These are phyloP conservation scores for Warburgia ugandensis DNA, from an alignment of 164 flowering plant species.

Conservation along the genomic window DNA sequence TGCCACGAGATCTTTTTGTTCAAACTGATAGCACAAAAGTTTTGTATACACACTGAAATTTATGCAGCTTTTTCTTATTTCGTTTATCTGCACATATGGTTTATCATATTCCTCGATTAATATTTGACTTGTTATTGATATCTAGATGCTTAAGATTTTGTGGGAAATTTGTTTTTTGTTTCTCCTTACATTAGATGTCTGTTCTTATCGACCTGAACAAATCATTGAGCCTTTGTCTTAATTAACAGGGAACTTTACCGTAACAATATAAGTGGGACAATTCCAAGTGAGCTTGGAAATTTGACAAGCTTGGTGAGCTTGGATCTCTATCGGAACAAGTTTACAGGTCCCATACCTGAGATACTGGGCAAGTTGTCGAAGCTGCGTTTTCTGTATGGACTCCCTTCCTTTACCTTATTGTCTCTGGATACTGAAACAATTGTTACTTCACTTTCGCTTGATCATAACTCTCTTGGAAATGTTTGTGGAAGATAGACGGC, in stretches of 20 bases:
- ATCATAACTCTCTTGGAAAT: conserved; percentile 11
- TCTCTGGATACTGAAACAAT: too few species aligned
- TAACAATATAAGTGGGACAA: conserved; percentile 71
- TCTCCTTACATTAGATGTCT: not conserved
- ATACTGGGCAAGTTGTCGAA: conserved; percentile 71
- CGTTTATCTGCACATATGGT: too few species aligned
- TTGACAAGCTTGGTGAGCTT: conserved; percentile 90
- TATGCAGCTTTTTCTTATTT: too few species aligned
- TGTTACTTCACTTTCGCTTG: conserved; percentile 10
- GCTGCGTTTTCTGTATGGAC: conserved; percentile 77
- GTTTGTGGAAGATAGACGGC: conserved; percentile 53
- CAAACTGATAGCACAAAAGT: not conserved
- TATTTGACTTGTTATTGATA: too few species aligned
- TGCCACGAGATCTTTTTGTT: not conserved
- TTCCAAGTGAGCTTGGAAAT: conserved; percentile 88
- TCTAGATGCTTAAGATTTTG: too few species aligned
- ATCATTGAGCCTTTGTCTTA: not conserved
- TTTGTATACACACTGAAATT: too few species aligned
- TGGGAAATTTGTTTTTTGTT: not conserved
- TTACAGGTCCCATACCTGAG: conserved; percentile 76
- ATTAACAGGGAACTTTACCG: conserved; percentile 85
- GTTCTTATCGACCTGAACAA: not conserved
- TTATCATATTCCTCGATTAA: too few species aligned
- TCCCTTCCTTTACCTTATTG: conserved; percentile 7
- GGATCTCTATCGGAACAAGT: conserved; percentile 88